These are phyloP conservation scores for Echinochloa phyllopogon DNA, from an alignment of 176 grass and related monocot species.

Conservation along the genomic window DNA sequence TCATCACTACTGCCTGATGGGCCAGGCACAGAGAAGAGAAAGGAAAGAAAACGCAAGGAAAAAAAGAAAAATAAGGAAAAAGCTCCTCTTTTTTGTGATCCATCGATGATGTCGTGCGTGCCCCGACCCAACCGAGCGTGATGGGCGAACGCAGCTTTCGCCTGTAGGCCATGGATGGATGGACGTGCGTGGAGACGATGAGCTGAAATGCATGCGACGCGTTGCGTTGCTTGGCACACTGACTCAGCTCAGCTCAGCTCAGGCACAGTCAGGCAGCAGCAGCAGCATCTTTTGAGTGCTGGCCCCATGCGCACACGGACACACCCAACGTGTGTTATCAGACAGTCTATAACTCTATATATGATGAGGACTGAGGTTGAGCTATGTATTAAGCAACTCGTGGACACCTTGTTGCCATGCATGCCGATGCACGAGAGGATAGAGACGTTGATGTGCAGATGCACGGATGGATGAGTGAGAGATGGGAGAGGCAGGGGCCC, in stretches of 20 bases:
- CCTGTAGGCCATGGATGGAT: not conserved
- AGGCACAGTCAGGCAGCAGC: too few species aligned
- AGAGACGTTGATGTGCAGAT: too few species aligned
- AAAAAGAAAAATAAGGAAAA: not conserved
- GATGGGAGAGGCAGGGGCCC: too few species aligned
- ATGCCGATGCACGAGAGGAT: not conserved
- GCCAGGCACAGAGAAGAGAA: not conserved
- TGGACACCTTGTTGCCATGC: conserved; percentile 17
- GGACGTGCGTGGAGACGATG: not conserved
- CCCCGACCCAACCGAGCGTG: not conserved
- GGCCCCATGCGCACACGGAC: too few species aligned
- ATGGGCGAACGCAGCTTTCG: conserved; percentile 29
- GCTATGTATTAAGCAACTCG: not conserved
- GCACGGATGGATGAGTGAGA: not conserved
- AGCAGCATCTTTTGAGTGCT: too few species aligned
- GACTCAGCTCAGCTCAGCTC: not conserved
- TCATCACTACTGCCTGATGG: not conserved
- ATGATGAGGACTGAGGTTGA: not conserved
- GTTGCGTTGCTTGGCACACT: not conserved
- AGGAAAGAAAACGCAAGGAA: not conserved
- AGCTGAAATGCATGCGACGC: not conserved
- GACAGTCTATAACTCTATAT: too few species aligned
- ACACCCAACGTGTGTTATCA: too few species aligned
- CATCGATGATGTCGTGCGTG: not conserved
- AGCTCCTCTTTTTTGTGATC: not conserved